Base-by-base conservation (phyloP, 116 monocot species). In the Dioscorea cayenensis region DNA sequence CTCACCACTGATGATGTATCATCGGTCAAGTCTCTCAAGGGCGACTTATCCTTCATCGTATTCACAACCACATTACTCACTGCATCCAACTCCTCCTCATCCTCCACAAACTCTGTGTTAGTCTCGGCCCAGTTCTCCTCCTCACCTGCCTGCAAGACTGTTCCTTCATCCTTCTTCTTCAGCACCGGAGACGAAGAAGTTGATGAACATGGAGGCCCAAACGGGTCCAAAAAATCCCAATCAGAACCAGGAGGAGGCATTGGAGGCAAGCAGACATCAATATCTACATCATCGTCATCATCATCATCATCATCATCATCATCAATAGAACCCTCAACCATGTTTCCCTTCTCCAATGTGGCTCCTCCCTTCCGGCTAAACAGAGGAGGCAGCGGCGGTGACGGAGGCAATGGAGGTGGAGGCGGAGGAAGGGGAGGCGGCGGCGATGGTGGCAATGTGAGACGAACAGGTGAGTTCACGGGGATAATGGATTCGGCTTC, bases 101-200 rank as follows among this genome's bases (percentile, higher is more conserved):
- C 87, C n/a, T 85, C 90, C 58, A 32, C 77, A 65, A 89, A 91
- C 63, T 95, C 91, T 0, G 83, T 79, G 20, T 80, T 81, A 3
- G 89, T 79, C 89, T 95, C 91, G 18, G 77, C 91, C 95, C 91
- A 95, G 62, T 86, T 71, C 74, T 94, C 90, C 2, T 94, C 87
- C 7, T 90, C 94, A 59, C 36, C 63, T 1, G 64, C 76, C 63
- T 52, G 70, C 58, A 60, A 32, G 49, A 14, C 19, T 51, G 63
- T 50, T 68, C 71, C 64, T 58, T 66, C 61, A 48, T 71, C 73
- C 49, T 71, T 74, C 62, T 72, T 73, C 25, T 23, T 48, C 1
- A 49, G 35, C 5, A 77, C 64, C 16, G 73, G 66, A 69, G 86
- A 86, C 10, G 80, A 75, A 9, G 77, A 71, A 66, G 66, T 77